phyloP scores from a whole-genome alignment of 2,329 filamentous ascomycete species.

The Apiospora marii region DNA sequence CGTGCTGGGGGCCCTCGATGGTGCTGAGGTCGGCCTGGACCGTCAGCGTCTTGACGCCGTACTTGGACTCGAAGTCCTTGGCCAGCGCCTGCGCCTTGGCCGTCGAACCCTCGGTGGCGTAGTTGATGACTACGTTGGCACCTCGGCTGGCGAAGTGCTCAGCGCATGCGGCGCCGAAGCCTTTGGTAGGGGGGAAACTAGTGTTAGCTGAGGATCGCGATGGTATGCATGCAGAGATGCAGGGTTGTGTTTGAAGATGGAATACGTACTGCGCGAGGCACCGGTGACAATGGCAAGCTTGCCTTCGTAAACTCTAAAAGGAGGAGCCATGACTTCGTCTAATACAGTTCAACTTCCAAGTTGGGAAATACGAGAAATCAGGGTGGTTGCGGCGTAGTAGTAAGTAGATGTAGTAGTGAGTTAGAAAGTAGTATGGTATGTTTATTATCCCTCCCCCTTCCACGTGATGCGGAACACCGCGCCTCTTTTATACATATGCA shows the following conservation, averaged over 20 bases:
- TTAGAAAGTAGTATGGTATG: background rate
- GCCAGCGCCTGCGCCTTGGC: constrained; percentile 67
- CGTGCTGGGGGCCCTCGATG: constrained; percentile 64
- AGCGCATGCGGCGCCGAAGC: constrained; percentile 72
- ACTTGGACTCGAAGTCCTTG: constrained; percentile 58
- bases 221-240: background rate
- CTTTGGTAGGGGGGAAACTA: constrained; percentile 49
- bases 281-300: constrained; percentile 82
- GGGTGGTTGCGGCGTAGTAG: background rate
- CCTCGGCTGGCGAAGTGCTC: constrained; percentile 78
- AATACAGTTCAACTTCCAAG: background rate
- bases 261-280: constrained; percentile 71
- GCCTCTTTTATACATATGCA: constrained; percentile 20
- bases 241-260: background rate
- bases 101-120: constrained; percentile 59
- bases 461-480: background rate
- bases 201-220: background rate
- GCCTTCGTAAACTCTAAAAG: constrained; percentile 59
- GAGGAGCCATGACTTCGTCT: constrained; percentile 4
- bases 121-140: constrained; percentile 73
- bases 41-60: constrained; percentile 66
- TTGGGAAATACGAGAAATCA: background rate
- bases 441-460: constrained; percentile 6
- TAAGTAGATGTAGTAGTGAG: no score
- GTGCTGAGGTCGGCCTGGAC: constrained; percentile 77